Evolutionary conservation across 2,329 filamentous ascomycete species (phyloP), one percentile per base, ranked within the genome.

Genomic region (Cytospora paraplurivora): DNA sequence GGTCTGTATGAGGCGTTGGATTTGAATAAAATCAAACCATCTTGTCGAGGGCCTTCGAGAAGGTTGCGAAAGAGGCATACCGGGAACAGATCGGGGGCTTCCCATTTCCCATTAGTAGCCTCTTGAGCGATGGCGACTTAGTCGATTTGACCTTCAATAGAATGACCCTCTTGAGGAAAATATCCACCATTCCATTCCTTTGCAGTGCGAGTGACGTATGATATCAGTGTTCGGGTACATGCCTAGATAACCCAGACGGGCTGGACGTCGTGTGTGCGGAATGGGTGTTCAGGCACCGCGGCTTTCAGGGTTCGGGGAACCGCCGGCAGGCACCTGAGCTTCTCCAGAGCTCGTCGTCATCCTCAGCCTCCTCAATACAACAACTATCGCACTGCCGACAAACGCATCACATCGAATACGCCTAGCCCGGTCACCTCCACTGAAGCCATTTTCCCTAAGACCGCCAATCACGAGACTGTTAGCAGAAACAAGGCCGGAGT

Each of bases 321-420:
- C 33, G 3, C 41, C 19, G 51, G 38, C 60, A 50, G 53, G 63
- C 61, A 58, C 61, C 56, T 50, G 51, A 65, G 63, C 63, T 65
- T 56, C 56, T 37, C 54, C 33, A 59, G 52, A 44, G 34, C 56
- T 63, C 65, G 62, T 66, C 65, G 62, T 66, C 65, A 66, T 66
- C 65, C 37, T 65, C 62, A 62, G 59, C 54, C 63, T 53, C 44
- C 44, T 44, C 62, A 60, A 56, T 35, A 49, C 55, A 35, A 65
- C 62, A 51, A 55, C 54, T 37, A 27, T 54, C 56, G 27, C 13
- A 34, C n/a, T 49, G 15, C n/a, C 52, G 34, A 41, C 54, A n/a
- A 27, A 38, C n/a, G 27, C 38, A 34, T 7, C 51, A 37, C n/a
- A 47, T 47, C 44, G 44, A 19, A 11, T 47, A 47, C 44, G 44